A percentile compares a stretch with the other conserved stretches of the same genome.
These are phyloP conservation scores for Clarireedia paspali DNA, from an alignment of 2,329 filamentous ascomycete species.

Conservation along the genomic window DNA sequence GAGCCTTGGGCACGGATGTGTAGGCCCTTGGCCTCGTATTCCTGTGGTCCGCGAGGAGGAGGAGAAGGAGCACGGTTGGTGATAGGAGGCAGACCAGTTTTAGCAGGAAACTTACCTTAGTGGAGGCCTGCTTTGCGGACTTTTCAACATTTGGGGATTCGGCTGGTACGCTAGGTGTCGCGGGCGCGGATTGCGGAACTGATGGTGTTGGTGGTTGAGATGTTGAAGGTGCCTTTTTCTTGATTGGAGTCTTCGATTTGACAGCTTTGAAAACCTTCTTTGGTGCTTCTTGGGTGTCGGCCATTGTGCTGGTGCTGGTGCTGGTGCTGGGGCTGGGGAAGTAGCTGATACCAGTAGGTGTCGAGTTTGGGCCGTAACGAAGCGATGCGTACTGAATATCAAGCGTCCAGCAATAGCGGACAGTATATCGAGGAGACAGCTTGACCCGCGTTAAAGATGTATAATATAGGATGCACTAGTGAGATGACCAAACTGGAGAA, in stretches of 20 bases:
- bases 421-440: constrained; percentile 1
- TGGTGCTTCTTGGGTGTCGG: constrained; percentile 7
- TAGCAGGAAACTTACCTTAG: constrained; percentile 10
- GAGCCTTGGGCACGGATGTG: background rate
- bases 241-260: constrained; percentile 6
- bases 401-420: constrained; percentile 7
- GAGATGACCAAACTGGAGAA: background rate
- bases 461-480: background rate
- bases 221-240: background rate
- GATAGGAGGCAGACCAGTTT: constrained; percentile 7
- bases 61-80: constrained; percentile 6
- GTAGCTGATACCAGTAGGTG: background rate
- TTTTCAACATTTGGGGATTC: constrained; percentile 1
- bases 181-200: background rate
- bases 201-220: background rate
- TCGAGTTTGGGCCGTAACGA: background rate
- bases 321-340: no score
- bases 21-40: background rate
- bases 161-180: background rate
- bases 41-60: background rate
- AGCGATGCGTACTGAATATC: background rate
- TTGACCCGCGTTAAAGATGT: background rate
- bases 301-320: background rate
- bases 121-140: constrained; percentile 4
- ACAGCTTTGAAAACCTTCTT: constrained; percentile 8